Evolutionary conservation across 108 stramenopile species (phyloP).

Genomic region (Skeletonema tropicum): DNA sequence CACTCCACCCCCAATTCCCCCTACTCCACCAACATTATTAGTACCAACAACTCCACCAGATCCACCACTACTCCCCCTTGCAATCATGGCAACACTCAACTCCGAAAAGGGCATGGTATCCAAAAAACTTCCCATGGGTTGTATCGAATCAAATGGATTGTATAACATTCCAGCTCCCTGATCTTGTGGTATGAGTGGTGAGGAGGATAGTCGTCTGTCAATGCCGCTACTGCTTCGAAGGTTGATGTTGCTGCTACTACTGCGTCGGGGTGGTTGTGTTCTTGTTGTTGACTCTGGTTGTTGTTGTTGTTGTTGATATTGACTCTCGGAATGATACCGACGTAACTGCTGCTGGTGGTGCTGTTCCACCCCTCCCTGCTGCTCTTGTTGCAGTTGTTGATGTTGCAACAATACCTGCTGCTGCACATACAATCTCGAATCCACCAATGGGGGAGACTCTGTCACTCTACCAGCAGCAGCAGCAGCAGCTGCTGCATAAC

Average conservation of each 20-base stretch:
- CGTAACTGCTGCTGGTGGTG: not conserved
- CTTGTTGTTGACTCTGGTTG: too few species aligned
- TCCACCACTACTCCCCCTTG: not conserved
- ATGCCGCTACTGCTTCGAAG: not conserved
- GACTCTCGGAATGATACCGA: too few species aligned
- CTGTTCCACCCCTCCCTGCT: not conserved
- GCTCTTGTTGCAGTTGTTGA: not conserved
- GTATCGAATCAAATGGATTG: constrained; percentile 22
- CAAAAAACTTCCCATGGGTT: not conserved
- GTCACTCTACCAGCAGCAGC: too few species aligned
- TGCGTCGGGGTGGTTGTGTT: not conserved
- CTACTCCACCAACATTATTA: not conserved
- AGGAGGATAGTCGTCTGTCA: not conserved
- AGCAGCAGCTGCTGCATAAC: too few species aligned
- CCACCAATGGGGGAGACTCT: too few species aligned
- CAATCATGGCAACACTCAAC: not conserved
- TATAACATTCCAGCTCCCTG: constrained; percentile 6
- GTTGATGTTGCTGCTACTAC: not conserved
- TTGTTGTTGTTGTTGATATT: too few species aligned
- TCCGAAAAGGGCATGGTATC: constrained; percentile 8
- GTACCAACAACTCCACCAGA: not conserved
- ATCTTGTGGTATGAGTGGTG: constrained; percentile 11
- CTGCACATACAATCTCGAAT: not conserved
- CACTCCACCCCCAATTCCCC: not conserved
- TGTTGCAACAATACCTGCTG: not conserved